phyloP scores from a whole-genome alignment of 805 yeast species.

The Blastobotrys chiropterorum region DNA sequence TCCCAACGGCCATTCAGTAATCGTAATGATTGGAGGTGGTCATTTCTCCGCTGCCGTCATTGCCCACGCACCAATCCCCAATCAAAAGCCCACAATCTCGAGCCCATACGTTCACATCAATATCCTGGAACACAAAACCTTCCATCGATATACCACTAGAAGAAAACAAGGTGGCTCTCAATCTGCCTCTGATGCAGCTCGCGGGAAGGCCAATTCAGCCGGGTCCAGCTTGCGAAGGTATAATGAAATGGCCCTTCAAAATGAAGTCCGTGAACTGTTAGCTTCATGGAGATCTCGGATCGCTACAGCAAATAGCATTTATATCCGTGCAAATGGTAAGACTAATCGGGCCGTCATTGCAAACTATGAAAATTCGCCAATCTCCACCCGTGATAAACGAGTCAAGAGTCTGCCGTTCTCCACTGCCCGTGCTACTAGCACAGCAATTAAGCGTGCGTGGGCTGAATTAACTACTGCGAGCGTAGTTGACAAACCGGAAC shows the following conservation, averaged over 20 bases:
- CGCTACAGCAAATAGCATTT: slow-evolving; percentile 60
- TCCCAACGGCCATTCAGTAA: slow-evolving; percentile 46
- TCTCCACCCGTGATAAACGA: slow-evolving; percentile 52
- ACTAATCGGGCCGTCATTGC: slow-evolving; percentile 57
- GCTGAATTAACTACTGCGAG: slow-evolving; percentile 58
- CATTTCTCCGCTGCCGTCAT: slow-evolving; percentile 96
- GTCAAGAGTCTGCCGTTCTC: slow-evolving; percentile 78
- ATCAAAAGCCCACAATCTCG: slow-evolving; percentile 49
- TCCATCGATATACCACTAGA: slow-evolving; percentile 92
- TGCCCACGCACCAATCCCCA: slow-evolving; percentile 50
- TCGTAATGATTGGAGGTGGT: slow-evolving; percentile 95
- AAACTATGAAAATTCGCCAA: slow-evolving; percentile 50
- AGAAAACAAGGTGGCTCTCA: slow-evolving; percentile 98
- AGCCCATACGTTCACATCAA: slow-evolving; percentile 38
- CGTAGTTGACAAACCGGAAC: slow-evolving; percentile 34
- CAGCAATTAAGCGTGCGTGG: slow-evolving; percentile 84
- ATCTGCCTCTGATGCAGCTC: slow-evolving; percentile 82
- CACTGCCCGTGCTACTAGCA: slow-evolving; percentile 77
- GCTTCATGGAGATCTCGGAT: slow-evolving; percentile 55
- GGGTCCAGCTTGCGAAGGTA: slow-evolving; percentile 86
- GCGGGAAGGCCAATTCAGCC: slow-evolving; percentile 94
- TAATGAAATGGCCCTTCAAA: slow-evolving; percentile 75
- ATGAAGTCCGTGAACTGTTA: slow-evolving; percentile 70
- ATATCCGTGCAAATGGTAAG: slow-evolving; percentile 73
- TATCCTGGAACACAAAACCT: slow-evolving; percentile 70